A percentile compares a stretch with the other conserved stretches of the same genome.
phyloP scores from a whole-genome alignment of 164 flowering plant species.

The Houttuynia cordata region DNA sequence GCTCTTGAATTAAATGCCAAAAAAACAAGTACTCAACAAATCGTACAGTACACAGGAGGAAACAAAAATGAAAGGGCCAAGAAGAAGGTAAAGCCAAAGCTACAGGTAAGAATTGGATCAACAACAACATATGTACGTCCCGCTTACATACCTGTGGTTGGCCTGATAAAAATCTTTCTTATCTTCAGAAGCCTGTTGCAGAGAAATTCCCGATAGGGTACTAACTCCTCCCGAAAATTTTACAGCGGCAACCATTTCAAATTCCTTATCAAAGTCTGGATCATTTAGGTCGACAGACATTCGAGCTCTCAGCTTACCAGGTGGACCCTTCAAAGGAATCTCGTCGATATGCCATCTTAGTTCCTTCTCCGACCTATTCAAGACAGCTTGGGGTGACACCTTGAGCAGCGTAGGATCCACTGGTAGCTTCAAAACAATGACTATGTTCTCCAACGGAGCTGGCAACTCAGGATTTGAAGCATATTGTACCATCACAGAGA shows the following conservation, averaged over 20 bases:
- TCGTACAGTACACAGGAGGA: not conserved
- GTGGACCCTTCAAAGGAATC: constrained; percentile 66
- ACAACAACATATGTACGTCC: constrained; percentile 66
- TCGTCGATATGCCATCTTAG: constrained; percentile 82
- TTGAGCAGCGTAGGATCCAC: constrained; percentile 80
- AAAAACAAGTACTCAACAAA: not conserved
- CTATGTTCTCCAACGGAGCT: constrained; percentile 61
- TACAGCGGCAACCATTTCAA: constrained; percentile 58
- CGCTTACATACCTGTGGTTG: constrained; percentile 64
- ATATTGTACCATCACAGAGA: constrained; percentile 93
- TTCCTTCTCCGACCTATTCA: constrained; percentile 80
- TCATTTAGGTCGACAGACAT: constrained; percentile 75
- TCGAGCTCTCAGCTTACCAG: constrained; percentile 65
- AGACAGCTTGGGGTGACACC: constrained; percentile 82
- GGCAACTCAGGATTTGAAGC: constrained; percentile 70
- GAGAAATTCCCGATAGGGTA: constrained; percentile 69
- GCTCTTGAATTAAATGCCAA: not conserved
- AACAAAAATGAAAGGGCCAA: not conserved
- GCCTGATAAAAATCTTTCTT: constrained; percentile 71
- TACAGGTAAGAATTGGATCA: not conserved
- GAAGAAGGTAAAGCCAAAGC: not conserved
- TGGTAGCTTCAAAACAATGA: constrained; percentile 67
- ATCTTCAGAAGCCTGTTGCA: constrained; percentile 69
- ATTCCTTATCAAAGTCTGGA: constrained; percentile 53
- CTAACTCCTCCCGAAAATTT: constrained; percentile 55